Base-by-base conservation (phyloP, 495 filamentous ascomycete genomes). In the Chlorociboria aeruginascens region DNA sequence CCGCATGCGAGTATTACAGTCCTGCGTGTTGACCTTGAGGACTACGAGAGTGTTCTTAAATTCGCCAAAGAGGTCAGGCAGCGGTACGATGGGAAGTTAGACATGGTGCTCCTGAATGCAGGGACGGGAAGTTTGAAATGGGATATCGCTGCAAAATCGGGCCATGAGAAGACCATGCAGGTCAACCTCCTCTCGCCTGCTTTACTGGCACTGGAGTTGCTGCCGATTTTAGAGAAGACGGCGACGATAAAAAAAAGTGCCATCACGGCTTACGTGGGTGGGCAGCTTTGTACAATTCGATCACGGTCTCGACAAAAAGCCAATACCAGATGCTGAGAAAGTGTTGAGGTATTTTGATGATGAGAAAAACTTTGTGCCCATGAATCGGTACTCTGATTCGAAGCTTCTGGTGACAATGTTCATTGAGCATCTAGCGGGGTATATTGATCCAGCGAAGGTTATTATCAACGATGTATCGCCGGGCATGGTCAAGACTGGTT, bases 131-230 rank as follows among this genome's bases (percentile, higher is more conserved):
- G 45, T 25, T 13, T 60, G 30, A 55, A 55, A 29, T 55, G 49
- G 12, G 43, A 56, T 30, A 39, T 50, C n/a, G 60, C 49, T 36
- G 41, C 54, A 11, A n/a, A n/a, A n/a, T 52, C 31, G 20, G 66
- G 65, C 29, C 63, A 67, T 42, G 62, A 67, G 35, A 44, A 49
- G 4, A 49, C 46, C 11, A 36, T 58, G 12, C 65, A 67, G 43
- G 58, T 67, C 44, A 69, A 67, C 37, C 59, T 63, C 45, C 50
- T 52, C 36, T 64, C 65, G 13, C 63, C 64, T 45, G 58, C 55
- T 20, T 50, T 68, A 7, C 45, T 68, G 14, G 25, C 61, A 7
- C 37, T 62, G 0, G 51, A 55, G 33, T 55, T 68, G n/a, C 41
- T 68, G 10, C 65, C 65, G 8, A 46, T 57, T 32, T 61, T 67